A percentile compares a stretch with the other conserved stretches of the same genome.
These are phyloP conservation scores for Vicia villosa DNA, from an alignment of 306 rosid species.

Conservation along the genomic window DNA sequence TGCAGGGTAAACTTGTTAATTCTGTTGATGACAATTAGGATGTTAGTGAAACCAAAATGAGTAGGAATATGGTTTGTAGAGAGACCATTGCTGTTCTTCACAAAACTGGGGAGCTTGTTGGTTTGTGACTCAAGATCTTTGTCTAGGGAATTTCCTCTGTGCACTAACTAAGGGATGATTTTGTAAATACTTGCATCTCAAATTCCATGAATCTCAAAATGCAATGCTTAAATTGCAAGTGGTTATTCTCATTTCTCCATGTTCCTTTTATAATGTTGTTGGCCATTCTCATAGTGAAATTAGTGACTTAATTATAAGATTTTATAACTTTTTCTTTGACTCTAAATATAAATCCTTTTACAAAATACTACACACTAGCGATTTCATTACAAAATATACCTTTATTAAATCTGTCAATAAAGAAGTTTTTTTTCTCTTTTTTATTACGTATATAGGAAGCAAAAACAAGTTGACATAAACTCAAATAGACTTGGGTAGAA, in stretches of 20 bases:
- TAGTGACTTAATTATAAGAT: no score
- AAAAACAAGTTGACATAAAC: no score
- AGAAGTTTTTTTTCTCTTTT: no score
- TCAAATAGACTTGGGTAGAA: no score
- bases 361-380: no score
- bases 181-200: constrained; percentile 31
- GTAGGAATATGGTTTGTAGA: constrained; percentile 19
- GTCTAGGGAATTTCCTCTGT: constrained; percentile 21
- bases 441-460: no score
- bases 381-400: no score
- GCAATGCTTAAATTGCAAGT: constrained; percentile 25
- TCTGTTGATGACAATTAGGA: constrained; percentile 22
- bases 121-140: constrained; percentile 8
- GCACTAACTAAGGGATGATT: constrained; percentile 16
- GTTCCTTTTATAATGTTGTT: neutral
- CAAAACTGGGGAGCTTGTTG: constrained; percentile 16
- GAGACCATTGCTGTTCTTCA: neutral
- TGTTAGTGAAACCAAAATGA: neutral
- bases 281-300: neutral
- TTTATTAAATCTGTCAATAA: no score
- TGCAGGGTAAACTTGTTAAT: constrained; percentile 41
- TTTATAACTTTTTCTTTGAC: no score
- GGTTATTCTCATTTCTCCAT: neutral
- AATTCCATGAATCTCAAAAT: neutral
- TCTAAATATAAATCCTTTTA: no score